Evolutionary conservation across 306 rosid genomes (phyloP), one percentile per base, ranked within the genome.

Genomic region (Citrullus colocynthis): DNA sequence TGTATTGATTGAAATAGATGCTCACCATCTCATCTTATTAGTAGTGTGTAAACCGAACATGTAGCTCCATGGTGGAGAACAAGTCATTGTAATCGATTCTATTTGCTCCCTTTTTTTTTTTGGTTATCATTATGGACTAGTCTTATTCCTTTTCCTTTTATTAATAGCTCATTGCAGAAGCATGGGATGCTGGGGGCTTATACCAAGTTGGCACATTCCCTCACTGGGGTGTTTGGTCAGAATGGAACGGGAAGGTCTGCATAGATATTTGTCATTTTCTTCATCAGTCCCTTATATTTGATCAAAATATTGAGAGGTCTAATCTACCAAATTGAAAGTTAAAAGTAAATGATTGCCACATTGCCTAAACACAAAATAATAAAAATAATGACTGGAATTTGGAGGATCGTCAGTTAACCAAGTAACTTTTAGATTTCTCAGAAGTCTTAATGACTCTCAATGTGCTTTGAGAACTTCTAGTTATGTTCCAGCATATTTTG

Each of bases 201-300:
- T 95, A 95, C 88, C 98, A 95, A 90, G 96, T 95, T 87, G 98
- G 97, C 80, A 75, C 84, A 32, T 95, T 95, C 84, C 98, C 98
- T 83, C 97, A 89, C 88, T 88, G 96, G 97, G 93, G 97, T 85
- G 84, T 84, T 87, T 95, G 98, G 98, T 95, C 97, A 56, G 98
- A 92, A 86, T 95, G 98, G 98, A 95, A 95, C 81, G 98, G 98
- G 78, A 90, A 92, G 98, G 98, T 93, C 55, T 77, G 98, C 82
- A 81, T 57, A 76, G 69, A 56, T 75, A 45, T 36, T 66, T 67
- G 18, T 51, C 63, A 82, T 80, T 63, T 83, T 76, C 37, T 74
- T 71, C 73, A 62, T 61, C 48, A 49, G 30, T 58, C 20, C 18
- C 59, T 57, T 42, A 20, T 60, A 15, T n/a, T 39, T 67, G 74